Conservation (phyloP, 768 basidiomycete genomes). For the Melanogaster broomeanus region DNA sequence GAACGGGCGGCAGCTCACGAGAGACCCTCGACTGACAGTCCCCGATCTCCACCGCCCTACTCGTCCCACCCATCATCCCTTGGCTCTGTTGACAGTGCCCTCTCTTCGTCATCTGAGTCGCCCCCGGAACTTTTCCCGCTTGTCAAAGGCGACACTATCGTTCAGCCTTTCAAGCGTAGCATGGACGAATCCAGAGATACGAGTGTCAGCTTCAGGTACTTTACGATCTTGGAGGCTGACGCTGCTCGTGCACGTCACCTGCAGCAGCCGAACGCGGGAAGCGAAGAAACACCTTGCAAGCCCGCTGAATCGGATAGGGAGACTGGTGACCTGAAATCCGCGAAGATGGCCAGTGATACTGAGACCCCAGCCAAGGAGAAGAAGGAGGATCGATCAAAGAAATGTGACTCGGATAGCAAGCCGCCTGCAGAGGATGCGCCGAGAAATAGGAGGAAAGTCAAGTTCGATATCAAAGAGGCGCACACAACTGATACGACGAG, state of each 20-base stretch:
- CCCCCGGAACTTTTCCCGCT: slow-evolving; percentile 23
- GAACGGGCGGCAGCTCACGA: slow-evolving; percentile 15
- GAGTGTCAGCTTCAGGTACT: slow-evolving; percentile 49
- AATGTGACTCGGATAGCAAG: slow-evolving; percentile 20
- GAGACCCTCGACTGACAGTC: slow-evolving; percentile 17
- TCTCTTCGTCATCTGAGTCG: slow-evolving; percentile 19
- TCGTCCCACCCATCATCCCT: slow-evolving; percentile 37
- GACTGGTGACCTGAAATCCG: slow-evolving; percentile 11
- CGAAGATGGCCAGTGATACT: slow-evolving; percentile 5
- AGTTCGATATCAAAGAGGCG: slow-evolving; percentile 70
- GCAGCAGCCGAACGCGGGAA: slow-evolving; percentile 5
- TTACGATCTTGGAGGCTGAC: slow-evolving; percentile 45
- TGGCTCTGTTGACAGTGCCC: slow-evolving; percentile 23
- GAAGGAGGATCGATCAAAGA: slow-evolving; percentile 16
- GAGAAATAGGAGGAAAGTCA: slow-evolving; percentile 69
- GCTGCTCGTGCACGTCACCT: slow-evolving; percentile 30
- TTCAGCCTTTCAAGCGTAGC: slow-evolving; percentile 43
- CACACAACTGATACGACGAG: slow-evolving; percentile 47
- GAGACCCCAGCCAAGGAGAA: slow-evolving; percentile 10
- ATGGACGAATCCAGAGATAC: slow-evolving; percentile 49
- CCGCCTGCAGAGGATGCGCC: slow-evolving; percentile 32
- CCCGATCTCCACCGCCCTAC: slow-evolving; percentile 35
- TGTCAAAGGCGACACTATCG: slow-evolving; percentile 25
- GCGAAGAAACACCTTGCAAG: slow-evolving; percentile 9
- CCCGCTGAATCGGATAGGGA: slow-evolving; percentile 8